Evolutionary conservation across 371 early-diverging fungal genomes (phyloP).

Genomic region (Zychaea mexicana): DNA sequence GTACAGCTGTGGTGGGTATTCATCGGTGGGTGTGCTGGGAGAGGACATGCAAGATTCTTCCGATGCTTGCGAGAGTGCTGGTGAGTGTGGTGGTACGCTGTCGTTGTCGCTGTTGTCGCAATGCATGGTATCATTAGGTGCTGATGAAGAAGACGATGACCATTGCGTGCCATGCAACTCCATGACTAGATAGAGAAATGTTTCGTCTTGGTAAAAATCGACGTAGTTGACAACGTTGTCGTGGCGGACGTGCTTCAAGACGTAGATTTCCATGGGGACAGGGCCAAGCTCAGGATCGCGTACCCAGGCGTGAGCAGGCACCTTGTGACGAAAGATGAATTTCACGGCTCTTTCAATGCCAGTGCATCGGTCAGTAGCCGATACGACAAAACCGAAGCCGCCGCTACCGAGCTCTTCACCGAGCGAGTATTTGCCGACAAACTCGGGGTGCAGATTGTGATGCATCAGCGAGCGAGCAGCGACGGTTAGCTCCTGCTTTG

Average conservation of each 20-base stretch:
- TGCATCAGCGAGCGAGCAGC: conserved; percentile 50
- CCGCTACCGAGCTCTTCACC: conserved; percentile 78
- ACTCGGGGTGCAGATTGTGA: conserved; percentile 49
- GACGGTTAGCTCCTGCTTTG: conserved; percentile 28
- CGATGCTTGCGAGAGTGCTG: conserved; percentile 31
- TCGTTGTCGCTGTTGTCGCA: neutral
- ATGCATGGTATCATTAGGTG: neutral
- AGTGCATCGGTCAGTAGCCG: conserved; percentile 57
- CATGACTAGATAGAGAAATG: conserved; percentile 75
- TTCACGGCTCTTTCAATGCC: conserved; percentile 77
- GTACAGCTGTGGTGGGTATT: conserved; percentile 33
- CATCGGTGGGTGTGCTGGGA: conserved; percentile 14
- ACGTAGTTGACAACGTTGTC: conserved; percentile 70
- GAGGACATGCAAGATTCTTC: conserved; percentile 30
- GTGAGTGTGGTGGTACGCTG: conserved; percentile 20
- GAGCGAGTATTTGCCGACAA: conserved; percentile 54
- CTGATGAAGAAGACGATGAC: conserved; percentile 18
- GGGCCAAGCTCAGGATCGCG: conserved; percentile 61
- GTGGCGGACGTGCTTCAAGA: conserved; percentile 70
- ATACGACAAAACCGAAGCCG: conserved; percentile 80
- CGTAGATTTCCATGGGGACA: conserved; percentile 78
- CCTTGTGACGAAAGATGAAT: conserved; percentile 70
- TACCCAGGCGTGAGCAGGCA: conserved; percentile 67
- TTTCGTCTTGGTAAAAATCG: conserved; percentile 67
- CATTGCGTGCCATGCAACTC: conserved; percentile 81